Percentiles rank a stretch among this genome's conserved stretches.
phyloP scores from a whole-genome alignment of 179 eudicot genomes.

The Gypsophila paniculata region DNA sequence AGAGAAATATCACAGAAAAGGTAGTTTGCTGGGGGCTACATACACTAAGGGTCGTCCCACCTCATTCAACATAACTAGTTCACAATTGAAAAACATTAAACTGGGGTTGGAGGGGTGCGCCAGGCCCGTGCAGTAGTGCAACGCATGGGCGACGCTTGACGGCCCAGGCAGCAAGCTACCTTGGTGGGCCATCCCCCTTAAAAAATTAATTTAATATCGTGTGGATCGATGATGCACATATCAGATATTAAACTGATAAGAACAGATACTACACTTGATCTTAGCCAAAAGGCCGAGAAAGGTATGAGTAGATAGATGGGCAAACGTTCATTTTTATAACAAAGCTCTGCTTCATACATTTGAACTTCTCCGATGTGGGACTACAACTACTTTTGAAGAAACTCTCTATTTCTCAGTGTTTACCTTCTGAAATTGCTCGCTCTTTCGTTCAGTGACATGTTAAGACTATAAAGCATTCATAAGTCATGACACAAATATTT shows the following conservation, averaged over 20 bases:
- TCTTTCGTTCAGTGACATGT: background rate
- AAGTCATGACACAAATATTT: background rate
- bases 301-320: constrained; percentile 31
- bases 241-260: constrained; percentile 83
- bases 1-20: no score
- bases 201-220: constrained; percentile 11
- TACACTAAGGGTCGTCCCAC: no score
- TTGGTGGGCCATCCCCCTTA: background rate
- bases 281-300: constrained; percentile 95
- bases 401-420: background rate
- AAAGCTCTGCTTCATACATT: background rate
- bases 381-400: background rate
- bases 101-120: background rate
- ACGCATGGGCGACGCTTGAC: background rate
- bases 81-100: no score
- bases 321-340: background rate
- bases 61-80: no score
- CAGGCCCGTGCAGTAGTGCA: constrained; percentile 14
- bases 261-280: constrained; percentile 91
- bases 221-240: constrained; percentile 31
- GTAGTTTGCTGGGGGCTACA: no score
- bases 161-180: background rate
- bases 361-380: background rate
- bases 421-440: no score
- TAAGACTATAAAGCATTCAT: no score